Evolutionary conservation across 352 stramenopile genomes (phyloP).

Genomic region (Globisporangium viniferum): DNA sequence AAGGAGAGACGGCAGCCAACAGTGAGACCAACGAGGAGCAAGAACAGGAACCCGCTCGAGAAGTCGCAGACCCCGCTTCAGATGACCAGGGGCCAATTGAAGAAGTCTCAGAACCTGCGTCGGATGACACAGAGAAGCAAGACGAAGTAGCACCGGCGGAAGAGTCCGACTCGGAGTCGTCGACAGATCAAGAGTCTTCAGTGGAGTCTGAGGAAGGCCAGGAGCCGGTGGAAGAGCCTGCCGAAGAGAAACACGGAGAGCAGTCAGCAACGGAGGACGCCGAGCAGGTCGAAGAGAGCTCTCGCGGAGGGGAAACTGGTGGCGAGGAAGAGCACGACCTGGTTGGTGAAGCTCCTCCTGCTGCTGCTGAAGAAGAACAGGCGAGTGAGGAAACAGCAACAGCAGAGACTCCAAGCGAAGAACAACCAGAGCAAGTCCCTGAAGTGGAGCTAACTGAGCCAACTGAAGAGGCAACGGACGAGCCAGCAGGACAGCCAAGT

Average conservation of each 20-base stretch:
- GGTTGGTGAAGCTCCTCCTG: background rate
- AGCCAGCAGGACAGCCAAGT: background rate
- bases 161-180: background rate
- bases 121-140: background rate
- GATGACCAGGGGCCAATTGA: background rate
- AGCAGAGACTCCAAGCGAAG: background rate
- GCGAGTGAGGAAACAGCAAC: background rate
- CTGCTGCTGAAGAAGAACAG: background rate
- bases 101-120: background rate
- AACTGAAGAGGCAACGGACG: background rate
- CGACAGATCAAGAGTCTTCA: background rate
- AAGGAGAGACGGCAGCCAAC: background rate
- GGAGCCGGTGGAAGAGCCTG: background rate
- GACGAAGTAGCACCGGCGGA: background rate
- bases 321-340: background rate
- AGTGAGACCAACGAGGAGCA: background rate
- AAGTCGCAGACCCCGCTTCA: background rate
- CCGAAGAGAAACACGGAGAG: background rate
- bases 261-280: background rate
- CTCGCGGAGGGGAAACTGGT: background rate
- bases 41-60: background rate
- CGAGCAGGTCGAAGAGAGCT: background rate
- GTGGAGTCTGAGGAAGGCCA: background rate
- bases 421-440: background rate
- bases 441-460: background rate